phyloP scores from a whole-genome alignment of 768 basidiomycete genomes.

The Mycena leptocephala region DNA sequence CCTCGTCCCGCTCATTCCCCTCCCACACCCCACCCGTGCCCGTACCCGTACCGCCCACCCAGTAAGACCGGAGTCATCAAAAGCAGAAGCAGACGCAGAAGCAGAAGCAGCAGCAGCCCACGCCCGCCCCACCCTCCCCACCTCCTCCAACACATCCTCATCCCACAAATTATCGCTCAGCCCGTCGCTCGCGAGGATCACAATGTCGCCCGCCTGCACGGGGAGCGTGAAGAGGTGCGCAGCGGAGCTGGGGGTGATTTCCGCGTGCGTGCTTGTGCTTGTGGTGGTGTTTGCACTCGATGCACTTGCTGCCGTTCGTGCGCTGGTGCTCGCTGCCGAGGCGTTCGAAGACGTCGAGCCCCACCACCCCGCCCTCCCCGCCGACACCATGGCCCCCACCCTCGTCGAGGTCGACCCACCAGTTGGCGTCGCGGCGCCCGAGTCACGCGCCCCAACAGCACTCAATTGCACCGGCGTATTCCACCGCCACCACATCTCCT shows the following conservation, averaged over 20 bases:
- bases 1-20: background rate
- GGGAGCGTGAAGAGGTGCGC: slow-evolving; percentile 82
- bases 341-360: background rate
- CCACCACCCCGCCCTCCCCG: slow-evolving; percentile 16
- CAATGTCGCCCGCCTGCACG: slow-evolving; percentile 80
- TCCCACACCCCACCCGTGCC: background rate
- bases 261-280: slow-evolving; percentile 45
- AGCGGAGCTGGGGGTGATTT: slow-evolving; percentile 65
- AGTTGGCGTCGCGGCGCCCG: background rate
- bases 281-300: background rate
- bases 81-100: too few species aligned
- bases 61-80: too few species aligned
- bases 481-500: slow-evolving; percentile 92
- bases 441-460: slow-evolving; percentile 20
- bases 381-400: background rate
- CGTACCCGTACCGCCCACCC: background rate
- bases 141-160: slow-evolving; percentile 89
- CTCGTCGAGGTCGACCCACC: too few species aligned
- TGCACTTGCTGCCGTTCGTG: too few species aligned
- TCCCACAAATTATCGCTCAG: slow-evolving; percentile 93
- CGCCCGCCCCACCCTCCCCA: slow-evolving; percentile 67
- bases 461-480: slow-evolving; percentile 67
- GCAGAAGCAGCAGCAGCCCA: slow-evolving; percentile 12
- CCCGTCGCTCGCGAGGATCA: slow-evolving; percentile 88
- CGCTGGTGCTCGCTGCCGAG: background rate